phyloP scores from a whole-genome alignment of 257 asterid genomes.

The Asclepias syriaca region DNA sequence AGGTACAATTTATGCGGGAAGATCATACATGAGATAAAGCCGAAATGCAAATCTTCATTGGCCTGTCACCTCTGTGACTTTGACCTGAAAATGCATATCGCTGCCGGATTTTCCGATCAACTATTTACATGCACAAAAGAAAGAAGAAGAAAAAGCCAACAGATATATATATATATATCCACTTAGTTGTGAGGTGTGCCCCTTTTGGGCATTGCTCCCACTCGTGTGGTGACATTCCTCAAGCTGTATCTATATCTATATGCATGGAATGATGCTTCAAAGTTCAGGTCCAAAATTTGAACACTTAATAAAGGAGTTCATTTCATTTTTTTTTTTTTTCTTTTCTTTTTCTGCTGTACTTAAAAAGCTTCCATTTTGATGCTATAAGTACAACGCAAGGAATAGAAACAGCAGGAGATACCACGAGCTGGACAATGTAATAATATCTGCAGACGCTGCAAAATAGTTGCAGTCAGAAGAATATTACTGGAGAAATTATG shows the following conservation, averaged over 20 bases:
- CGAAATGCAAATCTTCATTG: slow-evolving; percentile 38
- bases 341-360: not conserved
- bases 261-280: slow-evolving; percentile 13
- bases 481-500: not conserved
- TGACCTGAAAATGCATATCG: slow-evolving; percentile 64
- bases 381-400: slow-evolving; percentile 33
- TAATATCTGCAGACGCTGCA: slow-evolving; percentile 58
- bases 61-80: slow-evolving; percentile 95
- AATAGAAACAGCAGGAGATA: slow-evolving; percentile 34
- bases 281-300: slow-evolving; percentile 15
- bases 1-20: slow-evolving; percentile 35
- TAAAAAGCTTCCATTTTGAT: slow-evolving; percentile 18
- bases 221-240: slow-evolving; percentile 31
- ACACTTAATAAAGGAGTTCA: slow-evolving; percentile 1
- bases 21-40: slow-evolving; percentile 44
- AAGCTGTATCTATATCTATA: slow-evolving; percentile 11
- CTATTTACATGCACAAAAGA: slow-evolving; percentile 65
- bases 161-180: slow-evolving; percentile 25
- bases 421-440: slow-evolving; percentile 34
- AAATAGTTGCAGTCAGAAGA: slow-evolving; percentile 16
- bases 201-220: slow-evolving; percentile 48
- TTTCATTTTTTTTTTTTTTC: not conserved
- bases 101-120: slow-evolving; percentile 36
- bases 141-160: slow-evolving; percentile 31
- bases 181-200: slow-evolving; percentile 39